Evolutionary conservation across 2,329 filamentous ascomycete species (phyloP).

Genomic region (Colletotrichum sp.): DNA sequence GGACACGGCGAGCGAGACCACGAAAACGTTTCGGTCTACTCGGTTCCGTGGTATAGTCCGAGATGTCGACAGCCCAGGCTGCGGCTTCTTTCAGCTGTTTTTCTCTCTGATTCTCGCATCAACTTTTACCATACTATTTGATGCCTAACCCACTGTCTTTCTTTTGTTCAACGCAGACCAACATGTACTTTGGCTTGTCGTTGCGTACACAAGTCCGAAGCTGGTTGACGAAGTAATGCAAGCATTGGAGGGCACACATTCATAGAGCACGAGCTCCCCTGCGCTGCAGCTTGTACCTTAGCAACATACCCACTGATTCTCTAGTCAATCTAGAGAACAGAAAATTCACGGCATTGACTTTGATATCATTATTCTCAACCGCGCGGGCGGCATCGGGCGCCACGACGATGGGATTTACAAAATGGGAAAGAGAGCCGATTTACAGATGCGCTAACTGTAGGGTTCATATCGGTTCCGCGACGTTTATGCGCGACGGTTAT

Average conservation of each 20-base stretch:
- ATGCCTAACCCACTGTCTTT: not conserved
- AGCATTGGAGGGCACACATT: not conserved
- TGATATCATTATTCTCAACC: not conserved
- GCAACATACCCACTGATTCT: slow-evolving; percentile 10
- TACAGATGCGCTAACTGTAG: not conserved
- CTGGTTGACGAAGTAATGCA: slow-evolving; percentile 4
- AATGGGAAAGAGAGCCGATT: not conserved
- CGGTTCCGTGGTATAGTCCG: not conserved
- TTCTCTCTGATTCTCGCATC: slow-evolving; percentile 8
- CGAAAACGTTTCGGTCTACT: not conserved
- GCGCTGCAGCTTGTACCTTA: slow-evolving; percentile 11
- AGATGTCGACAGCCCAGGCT: not conserved
- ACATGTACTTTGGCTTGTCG: not conserved
- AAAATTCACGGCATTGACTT: not conserved
- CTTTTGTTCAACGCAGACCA: slow-evolving; percentile 4
- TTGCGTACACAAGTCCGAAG: not conserved
- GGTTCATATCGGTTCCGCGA: not conserved
- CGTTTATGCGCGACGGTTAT: not conserved
- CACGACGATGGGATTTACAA: not conserved
- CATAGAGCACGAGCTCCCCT: not conserved
- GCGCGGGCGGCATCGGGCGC: not conserved
- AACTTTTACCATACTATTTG: slow-evolving; percentile 13
- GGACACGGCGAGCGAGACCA: not conserved
- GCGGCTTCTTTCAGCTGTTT: not conserved
- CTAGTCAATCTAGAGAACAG: not conserved